These are phyloP conservation scores for Theileria luwenshuni DNA, from an alignment of 169 alveolate species.

Conservation along the genomic window DNA sequence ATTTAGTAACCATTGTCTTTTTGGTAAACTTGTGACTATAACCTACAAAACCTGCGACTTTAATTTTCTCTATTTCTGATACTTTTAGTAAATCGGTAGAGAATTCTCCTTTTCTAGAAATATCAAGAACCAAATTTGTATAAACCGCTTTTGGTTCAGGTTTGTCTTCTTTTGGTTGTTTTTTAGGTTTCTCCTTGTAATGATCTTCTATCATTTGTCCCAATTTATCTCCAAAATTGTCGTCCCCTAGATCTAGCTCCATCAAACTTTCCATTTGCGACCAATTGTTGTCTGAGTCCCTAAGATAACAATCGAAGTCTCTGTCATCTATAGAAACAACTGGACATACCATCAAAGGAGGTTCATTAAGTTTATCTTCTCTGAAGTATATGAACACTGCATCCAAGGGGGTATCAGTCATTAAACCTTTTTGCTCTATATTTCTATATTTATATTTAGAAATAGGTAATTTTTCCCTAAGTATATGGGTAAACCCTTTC, in stretches of 20 bases:
- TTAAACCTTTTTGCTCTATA: not conserved
- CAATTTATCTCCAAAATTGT: not conserved
- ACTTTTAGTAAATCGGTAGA: not conserved
- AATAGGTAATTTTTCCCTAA: not conserved
- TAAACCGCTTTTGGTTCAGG: too few species aligned
- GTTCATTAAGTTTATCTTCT: not conserved
- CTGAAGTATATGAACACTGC: constrained; percentile 1
- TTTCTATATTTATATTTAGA: not conserved
- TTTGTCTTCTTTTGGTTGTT: too few species aligned
- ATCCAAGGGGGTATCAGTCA: not conserved
- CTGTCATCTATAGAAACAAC: not conserved
- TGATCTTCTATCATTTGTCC: not conserved
- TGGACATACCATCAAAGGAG: constrained; percentile 8
- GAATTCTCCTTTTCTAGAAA: not conserved
- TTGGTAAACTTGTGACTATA: not conserved
- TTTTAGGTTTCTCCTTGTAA: too few species aligned
- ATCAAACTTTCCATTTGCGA: not conserved
- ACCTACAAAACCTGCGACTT: not conserved
- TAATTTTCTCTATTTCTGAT: not conserved
- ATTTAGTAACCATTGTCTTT: not conserved
- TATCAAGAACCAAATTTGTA: not conserved
- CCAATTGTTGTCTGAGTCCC: not conserved
- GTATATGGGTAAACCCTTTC: constrained; percentile 4
- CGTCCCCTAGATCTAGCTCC: not conserved
- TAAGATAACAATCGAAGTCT: constrained; percentile 1